phyloP scores from a whole-genome alignment of 257 asterid species.

The Nicotiana obtusifolia region DNA sequence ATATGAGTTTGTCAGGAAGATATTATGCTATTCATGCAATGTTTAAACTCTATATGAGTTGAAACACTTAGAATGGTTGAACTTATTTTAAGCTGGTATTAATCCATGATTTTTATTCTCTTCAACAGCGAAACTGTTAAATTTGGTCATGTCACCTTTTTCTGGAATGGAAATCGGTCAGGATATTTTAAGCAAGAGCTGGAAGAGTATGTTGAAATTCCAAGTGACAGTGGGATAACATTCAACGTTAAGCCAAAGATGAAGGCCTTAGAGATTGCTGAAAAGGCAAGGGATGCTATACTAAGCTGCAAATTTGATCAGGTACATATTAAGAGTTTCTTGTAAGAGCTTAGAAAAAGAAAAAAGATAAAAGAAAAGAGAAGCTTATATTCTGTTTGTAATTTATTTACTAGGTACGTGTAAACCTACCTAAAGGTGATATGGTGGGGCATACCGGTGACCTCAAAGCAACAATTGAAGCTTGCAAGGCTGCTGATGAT shows the following conservation, averaged over 20 bases:
- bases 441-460: constrained; percentile 99
- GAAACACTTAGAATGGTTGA: background rate
- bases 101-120: background rate
- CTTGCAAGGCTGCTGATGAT: constrained; percentile 91
- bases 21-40: too few species aligned
- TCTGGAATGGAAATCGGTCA: constrained; percentile 95
- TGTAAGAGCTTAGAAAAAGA: background rate
- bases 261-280: constrained; percentile 92
- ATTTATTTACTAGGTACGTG: constrained; percentile 50
- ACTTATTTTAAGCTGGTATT: background rate
- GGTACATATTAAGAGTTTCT: constrained; percentile 30
- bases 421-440: constrained; percentile 83
- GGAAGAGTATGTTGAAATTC: constrained; percentile 94
- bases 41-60: background rate
- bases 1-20: too few species aligned
- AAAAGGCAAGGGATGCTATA: constrained; percentile 91
- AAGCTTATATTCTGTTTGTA: background rate
- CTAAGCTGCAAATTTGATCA: constrained; percentile 83
- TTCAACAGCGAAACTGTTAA: constrained; percentile 85
- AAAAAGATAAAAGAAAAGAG: too few species aligned
- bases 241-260: constrained; percentile 89
- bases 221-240: constrained; percentile 85
- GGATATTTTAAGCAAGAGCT: constrained; percentile 61
- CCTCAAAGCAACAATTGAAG: constrained; percentile 81
- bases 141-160: constrained; percentile 83